Percentiles rank a stretch among this genome's conserved stretches.
phyloP scores from a whole-genome alignment of 1,284 basidiomycete species.

The Cutaneotrichosporon mucoides region DNA sequence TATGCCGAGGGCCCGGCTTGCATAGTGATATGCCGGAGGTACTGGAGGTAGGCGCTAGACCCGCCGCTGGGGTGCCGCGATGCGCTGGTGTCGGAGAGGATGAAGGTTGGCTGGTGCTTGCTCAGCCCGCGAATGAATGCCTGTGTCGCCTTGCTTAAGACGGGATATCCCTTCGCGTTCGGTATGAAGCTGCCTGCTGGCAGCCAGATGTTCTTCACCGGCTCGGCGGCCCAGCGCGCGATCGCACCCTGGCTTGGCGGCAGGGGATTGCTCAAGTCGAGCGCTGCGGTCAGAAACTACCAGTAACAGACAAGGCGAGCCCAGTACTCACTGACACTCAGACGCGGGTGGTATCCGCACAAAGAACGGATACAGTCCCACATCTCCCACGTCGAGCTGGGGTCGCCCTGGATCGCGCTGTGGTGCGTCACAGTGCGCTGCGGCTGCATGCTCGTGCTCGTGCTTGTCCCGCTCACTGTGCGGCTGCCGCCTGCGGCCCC shows the following conservation, averaged over 20 bases:
- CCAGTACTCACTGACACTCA: slow-evolving; percentile 66
- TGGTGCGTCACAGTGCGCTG: slow-evolving; percentile 16
- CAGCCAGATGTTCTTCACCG: slow-evolving; percentile 78
- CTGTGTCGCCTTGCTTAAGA: slow-evolving; percentile 87
- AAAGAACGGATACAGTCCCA: slow-evolving; percentile 91
- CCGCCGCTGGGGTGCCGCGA: slow-evolving; percentile 73
- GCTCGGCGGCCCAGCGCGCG: slow-evolving; percentile 86
- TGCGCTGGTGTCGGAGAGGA: slow-evolving; percentile 65
- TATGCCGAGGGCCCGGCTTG: slow-evolving; percentile 46
- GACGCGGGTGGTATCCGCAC: slow-evolving; percentile 77
- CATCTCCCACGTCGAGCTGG: slow-evolving; percentile 91
- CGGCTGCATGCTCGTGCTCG: not conserved
- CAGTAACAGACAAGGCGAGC: not conserved
- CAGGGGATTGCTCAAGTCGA: slow-evolving; percentile 83
- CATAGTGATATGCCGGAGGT: slow-evolving; percentile 75
- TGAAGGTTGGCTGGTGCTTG: slow-evolving; percentile 76
- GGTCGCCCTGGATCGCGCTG: slow-evolving; percentile 53
- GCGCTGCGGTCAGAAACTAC: slow-evolving; percentile 55
- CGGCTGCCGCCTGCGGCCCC: not conserved
- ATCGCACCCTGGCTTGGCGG: slow-evolving; percentile 68
- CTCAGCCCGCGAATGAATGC: slow-evolving; percentile 80
- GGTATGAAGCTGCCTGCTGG: slow-evolving; percentile 89
- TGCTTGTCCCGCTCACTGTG: slow-evolving; percentile 1
- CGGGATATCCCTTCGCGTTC: slow-evolving; percentile 95
- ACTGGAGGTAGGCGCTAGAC: slow-evolving; percentile 83